These are phyloP conservation scores for Astrothelium macrocarpum DNA, from an alignment of 495 filamentous ascomycete species.

Conservation along the genomic window DNA sequence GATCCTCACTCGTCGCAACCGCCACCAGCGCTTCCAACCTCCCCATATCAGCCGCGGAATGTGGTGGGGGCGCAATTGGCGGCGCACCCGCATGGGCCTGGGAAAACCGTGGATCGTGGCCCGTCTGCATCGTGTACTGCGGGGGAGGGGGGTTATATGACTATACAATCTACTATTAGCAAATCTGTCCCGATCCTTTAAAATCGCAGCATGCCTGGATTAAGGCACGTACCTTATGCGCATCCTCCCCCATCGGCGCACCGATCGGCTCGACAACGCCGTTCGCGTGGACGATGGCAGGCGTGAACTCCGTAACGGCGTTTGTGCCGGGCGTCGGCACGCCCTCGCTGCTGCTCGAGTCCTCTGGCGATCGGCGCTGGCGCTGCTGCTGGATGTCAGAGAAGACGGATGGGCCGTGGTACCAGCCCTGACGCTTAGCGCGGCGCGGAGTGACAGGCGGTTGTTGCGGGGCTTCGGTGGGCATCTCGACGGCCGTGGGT, in stretches of 20 bases:
- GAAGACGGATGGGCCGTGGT: conserved; percentile 44
- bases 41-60: conserved; percentile 46
- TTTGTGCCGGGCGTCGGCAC: conserved; percentile 57
- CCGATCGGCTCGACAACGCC: conserved; percentile 47
- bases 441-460: conserved; percentile 46
- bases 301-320: conserved; percentile 48
- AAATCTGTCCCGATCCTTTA: too few relatives aligned
- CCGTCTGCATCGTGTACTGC: conserved; percentile 24
- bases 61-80: conserved; percentile 9
- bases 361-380: conserved; percentile 57
- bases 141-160: conserved; percentile 12
- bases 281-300: conserved; percentile 55
- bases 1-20: conserved; percentile 76
- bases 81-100: conserved; percentile 13
- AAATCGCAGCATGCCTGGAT: conserved; percentile 13
- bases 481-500: too few relatives aligned
- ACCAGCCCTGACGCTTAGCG: conserved; percentile 58
- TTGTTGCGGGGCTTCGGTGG: background rate
- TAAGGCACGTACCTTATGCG: conserved; percentile 29
- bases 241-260: conserved; percentile 23
- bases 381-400: conserved; percentile 23
- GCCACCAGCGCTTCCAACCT: conserved; percentile 79
- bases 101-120: conserved; percentile 24
- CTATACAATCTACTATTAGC: conserved; percentile 13
- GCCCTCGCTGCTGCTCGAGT: conserved; percentile 63